A percentile compares a stretch with the other conserved stretches of the same genome.
Conservation (phyloP, 176 grass and related monocot genomes). For the Areca catechu region DNA sequence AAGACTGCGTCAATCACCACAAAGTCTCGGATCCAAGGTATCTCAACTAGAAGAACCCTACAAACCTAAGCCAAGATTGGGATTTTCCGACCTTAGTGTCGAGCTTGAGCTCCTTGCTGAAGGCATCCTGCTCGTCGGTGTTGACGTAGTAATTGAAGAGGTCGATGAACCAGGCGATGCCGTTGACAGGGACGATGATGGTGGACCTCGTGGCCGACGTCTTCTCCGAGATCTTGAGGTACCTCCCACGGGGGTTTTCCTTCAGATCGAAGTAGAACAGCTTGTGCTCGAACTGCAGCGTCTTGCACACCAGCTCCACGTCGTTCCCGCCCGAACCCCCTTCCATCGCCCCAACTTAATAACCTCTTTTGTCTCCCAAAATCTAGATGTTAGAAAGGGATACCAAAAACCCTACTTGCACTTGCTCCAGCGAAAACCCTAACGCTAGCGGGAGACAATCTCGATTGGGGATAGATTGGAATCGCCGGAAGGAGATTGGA, state of each 20-base stretch:
- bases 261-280: slow-evolving; percentile 99
- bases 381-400: too few species aligned
- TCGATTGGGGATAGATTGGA: slow-evolving; percentile 2
- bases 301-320: slow-evolving; percentile 98
- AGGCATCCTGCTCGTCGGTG: slow-evolving; percentile 78
- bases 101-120: slow-evolving; percentile 94
- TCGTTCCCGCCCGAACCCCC: slow-evolving; percentile 47
- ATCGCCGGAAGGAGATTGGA: slow-evolving; percentile 38
- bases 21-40: too few species aligned
- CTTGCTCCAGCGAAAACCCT: too few species aligned
- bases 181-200: slow-evolving; percentile 82
- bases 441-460: too few species aligned
- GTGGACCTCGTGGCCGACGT: slow-evolving; percentile 82
- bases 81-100: slow-evolving; percentile 55
- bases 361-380: too few species aligned
- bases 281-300: slow-evolving; percentile 98
- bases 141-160: slow-evolving; percentile 90
- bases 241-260: slow-evolving; percentile 90
- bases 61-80: neutral
- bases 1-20: neutral
- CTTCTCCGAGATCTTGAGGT: slow-evolving; percentile 99
- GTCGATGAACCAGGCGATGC: slow-evolving; percentile 87
- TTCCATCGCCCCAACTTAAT: slow-evolving; percentile 1
- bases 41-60: neutral
- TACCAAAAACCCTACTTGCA: too few species aligned